phyloP scores from a whole-genome alignment of 169 alveolate species.

The Plasmodium inui region DNA sequence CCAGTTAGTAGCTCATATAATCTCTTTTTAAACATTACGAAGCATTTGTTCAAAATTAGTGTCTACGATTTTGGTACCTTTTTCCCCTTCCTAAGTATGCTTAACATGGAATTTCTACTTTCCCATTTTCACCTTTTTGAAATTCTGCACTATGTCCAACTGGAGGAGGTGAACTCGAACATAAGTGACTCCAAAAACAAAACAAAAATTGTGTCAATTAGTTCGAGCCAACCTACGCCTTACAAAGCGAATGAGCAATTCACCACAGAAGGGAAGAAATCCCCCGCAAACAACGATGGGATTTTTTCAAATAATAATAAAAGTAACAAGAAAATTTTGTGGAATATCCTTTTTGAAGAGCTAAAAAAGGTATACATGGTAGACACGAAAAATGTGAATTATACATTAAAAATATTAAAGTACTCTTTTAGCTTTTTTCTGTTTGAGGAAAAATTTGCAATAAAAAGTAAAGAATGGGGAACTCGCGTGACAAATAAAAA shows the following conservation, averaged over 20 bases:
- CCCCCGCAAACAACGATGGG: conserved; percentile 2
- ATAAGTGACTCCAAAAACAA: not conserved
- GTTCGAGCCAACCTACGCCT: not conserved
- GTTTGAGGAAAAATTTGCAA: conserved; percentile 17
- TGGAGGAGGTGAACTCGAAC: not conserved
- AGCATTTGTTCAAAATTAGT: conserved; percentile 44
- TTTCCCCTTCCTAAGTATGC: conserved; percentile 23
- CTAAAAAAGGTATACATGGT: conserved; percentile 17
- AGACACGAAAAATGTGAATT: conserved; percentile 63
- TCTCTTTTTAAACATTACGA: conserved; percentile 35
- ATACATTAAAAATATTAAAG: conserved; percentile 47
- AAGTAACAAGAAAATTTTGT: conserved; percentile 24
- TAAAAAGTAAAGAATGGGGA: not conserved
- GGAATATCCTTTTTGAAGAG: conserved; percentile 61
- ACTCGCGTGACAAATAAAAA: not conserved
- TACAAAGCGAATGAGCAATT: not conserved
- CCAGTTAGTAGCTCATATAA: conserved; percentile 30
- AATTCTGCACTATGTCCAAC: conserved; percentile 25
- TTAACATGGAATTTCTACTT: conserved; percentile 33
- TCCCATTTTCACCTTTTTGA: conserved; percentile 55
- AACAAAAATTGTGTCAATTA: conserved; percentile 25
- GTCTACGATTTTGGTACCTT: conserved; percentile 38
- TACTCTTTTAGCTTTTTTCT: conserved; percentile 52
- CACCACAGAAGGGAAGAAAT: not conserved
- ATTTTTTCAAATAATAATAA: conserved; percentile 61